phyloP scores from a whole-genome alignment of 1,284 basidiomycete species.

The Hemileccinum hortonii region DNA sequence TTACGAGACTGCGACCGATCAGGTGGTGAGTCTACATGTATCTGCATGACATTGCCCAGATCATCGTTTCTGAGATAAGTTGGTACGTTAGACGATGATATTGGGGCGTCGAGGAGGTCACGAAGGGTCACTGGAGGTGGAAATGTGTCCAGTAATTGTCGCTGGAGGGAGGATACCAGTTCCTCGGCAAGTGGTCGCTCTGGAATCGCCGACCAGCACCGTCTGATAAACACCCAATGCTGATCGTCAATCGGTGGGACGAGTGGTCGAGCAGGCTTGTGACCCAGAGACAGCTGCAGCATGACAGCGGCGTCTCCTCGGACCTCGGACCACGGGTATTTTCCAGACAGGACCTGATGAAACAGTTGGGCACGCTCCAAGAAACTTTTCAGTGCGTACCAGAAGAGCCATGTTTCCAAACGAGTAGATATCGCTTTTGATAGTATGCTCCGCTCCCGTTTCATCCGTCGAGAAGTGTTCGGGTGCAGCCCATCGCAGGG shows the following conservation, averaged over 20 bases:
- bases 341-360: constrained; percentile 8
- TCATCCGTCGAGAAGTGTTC: constrained; percentile 9
- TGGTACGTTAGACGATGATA: background rate
- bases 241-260: constrained; percentile 5
- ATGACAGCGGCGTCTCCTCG: constrained; percentile 6
- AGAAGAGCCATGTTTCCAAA: constrained; percentile 12
- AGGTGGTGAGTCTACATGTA: background rate
- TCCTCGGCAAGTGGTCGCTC: constrained; percentile 5
- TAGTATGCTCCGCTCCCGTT: background rate
- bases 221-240: constrained; percentile 14
- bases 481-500: constrained; percentile 15
- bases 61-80: background rate
- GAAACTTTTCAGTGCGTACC: background rate
- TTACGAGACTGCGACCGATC: background rate
- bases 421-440: constrained; percentile 16
- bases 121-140: background rate
- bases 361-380: background rate
- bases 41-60: background rate
- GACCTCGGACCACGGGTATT: constrained; percentile 13
- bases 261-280: constrained; percentile 7
- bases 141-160: background rate
- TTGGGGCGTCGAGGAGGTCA: background rate
- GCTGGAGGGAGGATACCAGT: background rate
- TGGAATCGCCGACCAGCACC: constrained; percentile 8
- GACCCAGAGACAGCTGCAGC: constrained; percentile 4